Evolutionary conservation across 768 basidiomycete species (phyloP), one percentile per base, ranked within the genome.

Genomic region (Lactarius psammicola): DNA sequence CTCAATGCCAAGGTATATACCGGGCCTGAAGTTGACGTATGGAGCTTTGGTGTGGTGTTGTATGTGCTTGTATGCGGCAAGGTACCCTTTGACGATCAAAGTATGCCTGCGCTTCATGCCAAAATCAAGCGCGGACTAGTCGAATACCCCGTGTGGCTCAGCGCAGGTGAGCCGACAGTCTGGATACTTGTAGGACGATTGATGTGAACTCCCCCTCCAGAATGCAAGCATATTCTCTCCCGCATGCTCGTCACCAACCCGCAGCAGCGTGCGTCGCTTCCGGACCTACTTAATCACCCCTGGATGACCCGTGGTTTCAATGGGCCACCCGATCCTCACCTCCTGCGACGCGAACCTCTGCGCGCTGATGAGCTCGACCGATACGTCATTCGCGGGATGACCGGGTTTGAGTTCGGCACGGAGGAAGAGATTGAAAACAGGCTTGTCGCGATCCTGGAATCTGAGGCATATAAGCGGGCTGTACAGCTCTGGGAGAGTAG

Each of bases 11-110:
- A 94, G 73, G 89, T 94, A 15, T 99, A 98, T 75, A 94, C 92
- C 0, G 96, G 97, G 0, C 97, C 97, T 17, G 96, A 98, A 75
- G 97, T 98, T 64, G 97, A 98, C 72, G 89, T 99, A 4, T 99
- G 97, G 97, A 95, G 93, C 73, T 98, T 99, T 70, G 96, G 97
- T 11, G 95, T 99, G 69, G 97, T 99, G 7, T 84, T 99, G 30
- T 98, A 98, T 72, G 95, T 97, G 23, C 84, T 99, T 59, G 95
- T 99, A 0, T 99, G 96, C 74, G 97, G 97, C 56, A 98, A 97
- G 78, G 97, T 99, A 3, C 96, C 97, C 0, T 98, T 99, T 74
- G 97, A 99, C 72, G 97, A 99, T 75, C 94, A 98, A 77, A 95
- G 90, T 74, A 99, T 98, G 97, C 96, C 97, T 2, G 97, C 97